Base-by-base conservation (phyloP, 305 asterid genomes). In the Petunia hybrid region DNA sequence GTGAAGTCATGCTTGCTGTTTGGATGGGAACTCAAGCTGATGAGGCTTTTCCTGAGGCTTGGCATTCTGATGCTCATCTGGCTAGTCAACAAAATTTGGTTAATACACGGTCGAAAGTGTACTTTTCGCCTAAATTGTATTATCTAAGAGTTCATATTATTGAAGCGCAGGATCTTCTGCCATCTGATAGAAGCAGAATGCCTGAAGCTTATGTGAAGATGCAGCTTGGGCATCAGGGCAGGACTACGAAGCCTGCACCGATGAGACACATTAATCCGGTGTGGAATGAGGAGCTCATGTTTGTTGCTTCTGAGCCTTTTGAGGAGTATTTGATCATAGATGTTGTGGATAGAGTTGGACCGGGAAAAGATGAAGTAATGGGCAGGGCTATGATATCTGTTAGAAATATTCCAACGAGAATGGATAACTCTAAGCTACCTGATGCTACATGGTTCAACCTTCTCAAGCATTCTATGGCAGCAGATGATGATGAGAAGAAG, bases 21-120 rank as follows among this genome's bases (percentile, higher is more conserved):
- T 96, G 99, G 99, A 91, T 91, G 88, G 99, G 99, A 67, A 96
- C 99, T 10, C 99, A 96, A 80, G 98, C 97, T 2, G 98, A 94
- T 38, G 98, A 94, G 84, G 81, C 98, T 4, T 96, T 93, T 82
- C 95, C 97, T 0, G 99, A 92, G 13, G 98, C 99, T 8, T 94
- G 98, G 97, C 98, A 96, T 77, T 91, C 97, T 7, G 99, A 95
- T 69, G 97, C 98, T 75, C 96, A 91, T 65, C 79, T 85, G 81
- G 51, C 92, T 12, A 88, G 91, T 83, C 96, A 91, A 59, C 91
- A 89, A 36, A 88, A 77, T 57, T 88, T 95, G 16, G 84, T 91
- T 0, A 89, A 85, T 38, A 91, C 94, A 0, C 85, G 97, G 63
- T 94, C 99, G 2, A 95, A 94, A 80, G 98, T 95, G 1, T 95